These are phyloP conservation scores for Pleurotus giganteus DNA, from an alignment of 768 basidiomycete genomes.

Conservation along the genomic window DNA sequence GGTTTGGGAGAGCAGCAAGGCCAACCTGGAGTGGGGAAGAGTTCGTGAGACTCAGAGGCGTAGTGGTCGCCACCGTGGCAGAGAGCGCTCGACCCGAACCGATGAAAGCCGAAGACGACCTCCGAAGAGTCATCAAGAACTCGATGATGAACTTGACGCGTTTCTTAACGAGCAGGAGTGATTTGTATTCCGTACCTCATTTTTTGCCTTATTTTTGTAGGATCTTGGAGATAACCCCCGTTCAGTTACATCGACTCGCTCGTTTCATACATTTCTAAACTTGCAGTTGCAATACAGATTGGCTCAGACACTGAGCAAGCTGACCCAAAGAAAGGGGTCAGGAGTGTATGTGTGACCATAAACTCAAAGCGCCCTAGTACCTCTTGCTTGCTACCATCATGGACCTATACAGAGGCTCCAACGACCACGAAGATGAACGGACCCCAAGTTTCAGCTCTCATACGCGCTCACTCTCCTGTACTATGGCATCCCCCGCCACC, in stretches of 20 bases:
- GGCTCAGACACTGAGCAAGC: too few relatives aligned
- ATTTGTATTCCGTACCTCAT: neutral
- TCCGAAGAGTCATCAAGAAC: conserved; percentile 66
- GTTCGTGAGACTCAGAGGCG: conserved; percentile 20
- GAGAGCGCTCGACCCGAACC: conserved; percentile 24
- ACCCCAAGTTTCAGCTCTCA: neutral
- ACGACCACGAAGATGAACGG: neutral
- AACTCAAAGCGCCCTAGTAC: too few relatives aligned
- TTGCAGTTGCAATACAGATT: too few relatives aligned
- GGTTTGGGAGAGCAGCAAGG: conserved; percentile 17
- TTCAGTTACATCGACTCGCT: too few relatives aligned
- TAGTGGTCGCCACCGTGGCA: conserved; percentile 20
- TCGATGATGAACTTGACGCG: conserved; percentile 82
- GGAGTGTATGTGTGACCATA: too few relatives aligned
- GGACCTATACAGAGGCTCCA: neutral
- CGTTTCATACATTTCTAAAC: too few relatives aligned
- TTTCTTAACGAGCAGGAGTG: conserved; percentile 58
- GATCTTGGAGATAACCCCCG: neutral
- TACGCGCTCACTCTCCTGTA: neutral
- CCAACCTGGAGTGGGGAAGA: conserved; percentile 9
- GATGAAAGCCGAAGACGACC: conserved; percentile 36
- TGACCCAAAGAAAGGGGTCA: too few relatives aligned
- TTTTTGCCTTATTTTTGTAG: neutral
- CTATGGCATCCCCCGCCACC: neutral
- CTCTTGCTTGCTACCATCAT: neutral